Evolutionary conservation across 2,329 filamentous ascomycete genomes (phyloP).

Genomic region (Hysterium pulicare): DNA sequence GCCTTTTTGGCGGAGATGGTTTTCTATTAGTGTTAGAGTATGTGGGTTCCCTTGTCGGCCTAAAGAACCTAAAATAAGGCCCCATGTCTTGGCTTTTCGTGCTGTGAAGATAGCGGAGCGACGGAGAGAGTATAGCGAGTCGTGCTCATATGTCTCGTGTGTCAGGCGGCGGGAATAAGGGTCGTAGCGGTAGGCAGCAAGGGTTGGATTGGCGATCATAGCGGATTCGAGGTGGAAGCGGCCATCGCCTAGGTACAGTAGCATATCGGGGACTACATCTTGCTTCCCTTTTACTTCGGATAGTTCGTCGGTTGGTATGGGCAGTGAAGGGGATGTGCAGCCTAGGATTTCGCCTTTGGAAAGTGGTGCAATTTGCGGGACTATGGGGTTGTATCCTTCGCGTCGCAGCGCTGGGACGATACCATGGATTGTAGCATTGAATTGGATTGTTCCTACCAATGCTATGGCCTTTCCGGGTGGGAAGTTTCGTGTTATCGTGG

Average conservation of each 20-base stretch:
- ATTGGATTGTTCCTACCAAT: slow-evolving; percentile 95
- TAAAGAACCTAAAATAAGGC: slow-evolving; percentile 86
- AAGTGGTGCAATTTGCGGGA: slow-evolving; percentile 88
- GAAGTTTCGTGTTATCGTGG: slow-evolving; percentile 87
- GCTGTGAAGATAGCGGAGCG: slow-evolving; percentile 73
- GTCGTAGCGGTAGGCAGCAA: slow-evolving; percentile 94
- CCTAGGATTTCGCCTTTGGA: slow-evolving; percentile 95
- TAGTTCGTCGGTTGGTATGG: slow-evolving; percentile 29
- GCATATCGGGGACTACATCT: slow-evolving; percentile 56
- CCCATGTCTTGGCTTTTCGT: slow-evolving; percentile 80
- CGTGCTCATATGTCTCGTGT: slow-evolving; percentile 85
- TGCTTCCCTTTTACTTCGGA: slow-evolving; percentile 46
- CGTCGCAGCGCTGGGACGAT: slow-evolving; percentile 73
- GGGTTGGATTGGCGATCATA: slow-evolving; percentile 94
- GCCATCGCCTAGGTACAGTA: slow-evolving; percentile 88
- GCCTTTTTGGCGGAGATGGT: slow-evolving; percentile 64
- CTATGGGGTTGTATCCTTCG: slow-evolving; percentile 78
- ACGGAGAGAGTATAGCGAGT: slow-evolving; percentile 81
- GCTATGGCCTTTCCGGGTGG: slow-evolving; percentile 80
- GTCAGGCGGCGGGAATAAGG: slow-evolving; percentile 92
- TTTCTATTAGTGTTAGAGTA: slow-evolving; percentile 83
- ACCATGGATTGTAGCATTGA: slow-evolving; percentile 94
- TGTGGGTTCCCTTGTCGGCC: slow-evolving; percentile 95
- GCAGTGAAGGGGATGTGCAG: slow-evolving; percentile 75
- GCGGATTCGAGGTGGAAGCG: slow-evolving; percentile 96